Conservation (phyloP, 805 yeast species). For the Kurtzmaniella fragi region DNA sequence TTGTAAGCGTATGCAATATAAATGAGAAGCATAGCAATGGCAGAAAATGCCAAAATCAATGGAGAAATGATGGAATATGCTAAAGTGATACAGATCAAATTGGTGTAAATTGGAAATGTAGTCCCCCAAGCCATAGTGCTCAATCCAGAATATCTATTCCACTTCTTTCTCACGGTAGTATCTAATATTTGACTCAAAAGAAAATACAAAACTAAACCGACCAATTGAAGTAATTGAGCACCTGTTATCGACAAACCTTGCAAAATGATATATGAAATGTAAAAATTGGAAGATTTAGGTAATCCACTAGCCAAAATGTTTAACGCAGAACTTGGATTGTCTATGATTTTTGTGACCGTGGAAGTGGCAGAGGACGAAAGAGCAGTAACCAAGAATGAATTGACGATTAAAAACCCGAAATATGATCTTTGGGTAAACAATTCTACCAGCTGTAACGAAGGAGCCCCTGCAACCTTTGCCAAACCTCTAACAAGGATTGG, state of each 20-base stretch:
- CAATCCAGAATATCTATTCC: conserved; percentile 51
- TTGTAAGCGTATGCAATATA: conserved; percentile 79
- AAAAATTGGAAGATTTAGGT: conserved; percentile 72
- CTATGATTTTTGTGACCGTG: conserved; percentile 56
- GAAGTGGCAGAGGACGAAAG: conserved; percentile 69
- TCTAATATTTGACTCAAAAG: conserved; percentile 55
- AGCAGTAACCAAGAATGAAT: conserved; percentile 67
- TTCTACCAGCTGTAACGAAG: conserved; percentile 55
- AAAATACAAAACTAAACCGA: conserved; percentile 54
- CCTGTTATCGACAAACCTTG: conserved; percentile 67
- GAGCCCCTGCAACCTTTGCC: conserved; percentile 58
- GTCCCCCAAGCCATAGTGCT: conserved; percentile 67
- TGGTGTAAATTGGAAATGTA: conserved; percentile 68
- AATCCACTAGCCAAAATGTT: conserved; percentile 56
- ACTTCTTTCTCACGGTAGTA: conserved; percentile 62
- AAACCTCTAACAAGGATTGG: conserved; percentile 77
- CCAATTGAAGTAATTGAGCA: conserved; percentile 60
- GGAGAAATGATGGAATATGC: conserved; percentile 78
- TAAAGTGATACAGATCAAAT: conserved; percentile 62
- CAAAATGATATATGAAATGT: conserved; percentile 59
- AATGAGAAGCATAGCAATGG: conserved; percentile 62
- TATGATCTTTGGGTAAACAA: conserved; percentile 61
- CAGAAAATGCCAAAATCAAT: conserved; percentile 68
- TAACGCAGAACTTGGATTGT: conserved; percentile 57
- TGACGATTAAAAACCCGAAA: conserved; percentile 66